Conservation (phyloP, 1,284 basidiomycete species). For the Ganoderma lucidum region DNA sequence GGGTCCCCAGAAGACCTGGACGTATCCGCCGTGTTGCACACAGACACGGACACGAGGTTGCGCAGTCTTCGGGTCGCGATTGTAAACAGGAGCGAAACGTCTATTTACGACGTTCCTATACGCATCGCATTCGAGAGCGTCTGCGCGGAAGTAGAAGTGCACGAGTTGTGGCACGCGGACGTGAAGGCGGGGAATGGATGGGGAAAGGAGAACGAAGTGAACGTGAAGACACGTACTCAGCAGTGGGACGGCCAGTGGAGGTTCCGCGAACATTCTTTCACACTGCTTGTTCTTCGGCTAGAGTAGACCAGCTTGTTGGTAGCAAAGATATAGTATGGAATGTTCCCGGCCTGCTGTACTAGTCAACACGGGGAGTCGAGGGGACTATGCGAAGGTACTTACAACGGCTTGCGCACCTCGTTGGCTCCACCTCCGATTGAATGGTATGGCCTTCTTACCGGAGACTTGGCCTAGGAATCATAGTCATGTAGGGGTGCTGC, state of each 20-base stretch:
- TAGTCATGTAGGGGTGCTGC: neutral
- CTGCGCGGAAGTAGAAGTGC: slow-evolving; percentile 43
- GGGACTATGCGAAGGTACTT: no score
- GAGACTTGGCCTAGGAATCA: neutral
- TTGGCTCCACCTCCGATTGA: neutral
- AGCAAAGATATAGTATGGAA: no score
- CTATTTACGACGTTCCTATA: slow-evolving; percentile 47
- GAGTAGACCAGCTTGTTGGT: neutral
- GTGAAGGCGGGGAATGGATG: slow-evolving; percentile 52
- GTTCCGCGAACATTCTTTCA: slow-evolving; percentile 58
- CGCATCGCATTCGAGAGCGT: slow-evolving; percentile 45
- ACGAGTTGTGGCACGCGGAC: slow-evolving; percentile 56
- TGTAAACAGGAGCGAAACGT: slow-evolving; percentile 52
- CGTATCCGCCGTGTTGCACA: slow-evolving; percentile 53
- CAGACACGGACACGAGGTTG: slow-evolving; percentile 27
- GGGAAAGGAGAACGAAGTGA: slow-evolving; percentile 49
- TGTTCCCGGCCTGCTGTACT: neutral
- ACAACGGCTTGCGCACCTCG: neutral
- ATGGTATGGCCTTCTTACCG: neutral
- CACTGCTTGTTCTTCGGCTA: slow-evolving; percentile 32
- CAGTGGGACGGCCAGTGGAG: slow-evolving; percentile 47
- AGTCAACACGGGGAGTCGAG: neutral
- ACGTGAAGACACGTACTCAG: slow-evolving; percentile 44
- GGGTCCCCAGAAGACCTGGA: slow-evolving; percentile 53
- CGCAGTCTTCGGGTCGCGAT: slow-evolving; percentile 55